A percentile compares a stretch with the other conserved stretches of the same genome.
Conservation (phyloP, 306 rosid species). For the Acacia confusa region DNA sequence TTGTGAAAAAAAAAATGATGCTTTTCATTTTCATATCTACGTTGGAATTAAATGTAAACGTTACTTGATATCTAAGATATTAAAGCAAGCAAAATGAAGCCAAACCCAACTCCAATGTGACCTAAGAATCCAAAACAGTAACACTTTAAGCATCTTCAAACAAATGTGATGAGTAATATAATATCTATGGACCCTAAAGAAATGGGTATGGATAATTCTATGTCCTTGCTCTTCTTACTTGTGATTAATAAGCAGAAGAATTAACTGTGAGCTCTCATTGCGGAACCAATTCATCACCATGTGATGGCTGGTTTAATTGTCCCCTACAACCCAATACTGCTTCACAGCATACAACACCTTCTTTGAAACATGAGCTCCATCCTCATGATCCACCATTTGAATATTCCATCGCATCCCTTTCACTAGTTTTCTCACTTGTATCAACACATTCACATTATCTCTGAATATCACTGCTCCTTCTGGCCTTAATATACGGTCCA, state of each 20-base stretch:
- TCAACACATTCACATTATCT: not conserved
- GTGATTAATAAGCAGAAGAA: not conserved
- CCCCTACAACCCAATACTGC: slow-evolving; percentile 8
- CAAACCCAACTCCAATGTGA: not conserved
- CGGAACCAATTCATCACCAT: not conserved
- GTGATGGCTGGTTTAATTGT: not conserved
- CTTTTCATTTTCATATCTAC: not conserved
- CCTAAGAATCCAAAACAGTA: not conserved
- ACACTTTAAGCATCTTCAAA: not conserved
- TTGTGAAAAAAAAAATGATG: not conserved
- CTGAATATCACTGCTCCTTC: slow-evolving; percentile 16
- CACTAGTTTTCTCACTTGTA: not conserved
- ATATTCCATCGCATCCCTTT: slow-evolving; percentile 11
- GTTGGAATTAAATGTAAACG: not conserved
- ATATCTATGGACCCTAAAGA: not conserved
- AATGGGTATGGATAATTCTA: not conserved
- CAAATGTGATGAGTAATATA: not conserved
- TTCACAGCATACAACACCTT: slow-evolving; percentile 3
- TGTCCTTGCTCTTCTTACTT: not conserved
- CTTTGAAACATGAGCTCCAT: slow-evolving; percentile 1
- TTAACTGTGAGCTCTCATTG: not conserved
- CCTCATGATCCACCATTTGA: slow-evolving; percentile 10
- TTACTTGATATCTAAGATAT: not conserved
- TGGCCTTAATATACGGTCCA: slow-evolving; percentile 18
- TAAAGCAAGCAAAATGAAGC: not conserved